These are phyloP conservation scores for Schwanniomyces occidentalis DNA, from an alignment of 805 yeast genomes.

Conservation along the genomic window DNA sequence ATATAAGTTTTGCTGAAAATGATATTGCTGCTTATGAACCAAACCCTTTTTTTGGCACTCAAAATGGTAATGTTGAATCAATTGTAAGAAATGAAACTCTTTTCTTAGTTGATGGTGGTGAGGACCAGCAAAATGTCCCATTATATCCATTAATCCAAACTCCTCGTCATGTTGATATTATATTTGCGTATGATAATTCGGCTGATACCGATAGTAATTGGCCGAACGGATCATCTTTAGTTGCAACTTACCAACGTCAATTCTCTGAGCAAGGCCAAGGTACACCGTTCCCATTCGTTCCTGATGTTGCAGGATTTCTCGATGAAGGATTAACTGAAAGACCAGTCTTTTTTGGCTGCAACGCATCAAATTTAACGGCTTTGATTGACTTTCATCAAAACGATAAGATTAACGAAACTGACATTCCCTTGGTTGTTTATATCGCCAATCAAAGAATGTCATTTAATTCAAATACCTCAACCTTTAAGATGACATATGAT, in stretches of 20 bases:
- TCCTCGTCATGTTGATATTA: slow-evolving; percentile 36
- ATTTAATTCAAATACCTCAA: slow-evolving; percentile 69
- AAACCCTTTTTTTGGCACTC: slow-evolving; percentile 35
- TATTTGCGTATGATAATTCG: slow-evolving; percentile 44
- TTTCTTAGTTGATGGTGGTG: slow-evolving; percentile 44
- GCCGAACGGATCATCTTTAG: slow-evolving; percentile 45
- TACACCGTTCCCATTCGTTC: slow-evolving; percentile 78
- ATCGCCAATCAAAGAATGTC: slow-evolving; percentile 70
- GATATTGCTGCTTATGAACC: slow-evolving; percentile 43
- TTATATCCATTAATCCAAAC: slow-evolving; percentile 41
- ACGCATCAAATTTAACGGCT: slow-evolving; percentile 60
- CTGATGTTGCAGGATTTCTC: slow-evolving; percentile 64
- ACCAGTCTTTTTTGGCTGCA: slow-evolving; percentile 86
- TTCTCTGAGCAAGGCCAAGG: slow-evolving; percentile 49
- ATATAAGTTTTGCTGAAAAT: slow-evolving; percentile 23
- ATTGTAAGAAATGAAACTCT: slow-evolving; percentile 28
- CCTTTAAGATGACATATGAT: slow-evolving; percentile 63
- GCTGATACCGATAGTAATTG: slow-evolving; percentile 39
- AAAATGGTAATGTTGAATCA: slow-evolving; percentile 15
- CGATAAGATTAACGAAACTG: slow-evolving; percentile 22
- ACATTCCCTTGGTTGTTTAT: slow-evolving; percentile 67
- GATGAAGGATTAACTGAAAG: slow-evolving; percentile 57
- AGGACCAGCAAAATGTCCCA: slow-evolving; percentile 44
- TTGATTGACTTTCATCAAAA: slow-evolving; percentile 31
- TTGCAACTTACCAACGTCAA: slow-evolving; percentile 35